Evolutionary conservation across 495 filamentous ascomycete species (phyloP), one percentile per base, ranked within the genome.

Genomic region (Aspergillus campestris): DNA sequence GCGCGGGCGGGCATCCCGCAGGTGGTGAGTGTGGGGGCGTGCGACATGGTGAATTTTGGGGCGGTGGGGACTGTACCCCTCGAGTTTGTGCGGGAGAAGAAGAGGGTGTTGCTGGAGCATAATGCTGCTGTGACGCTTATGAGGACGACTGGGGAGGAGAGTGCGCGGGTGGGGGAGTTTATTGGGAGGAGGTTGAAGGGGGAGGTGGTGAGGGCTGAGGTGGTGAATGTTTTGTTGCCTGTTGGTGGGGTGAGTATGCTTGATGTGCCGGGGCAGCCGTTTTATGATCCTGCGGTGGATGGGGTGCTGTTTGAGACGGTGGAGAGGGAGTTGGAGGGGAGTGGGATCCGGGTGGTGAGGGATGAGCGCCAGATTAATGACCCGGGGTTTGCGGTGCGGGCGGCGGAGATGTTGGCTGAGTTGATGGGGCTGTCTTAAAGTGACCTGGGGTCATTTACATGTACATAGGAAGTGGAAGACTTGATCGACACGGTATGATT

Each of bases 21-120:
- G 24, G 61, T 87, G 8, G 62, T 87, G 3, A 77, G 72, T 42
- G 60, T 84, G 7, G 83, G 83, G 0, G 83, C 83, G 0, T 67
- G 71, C 6, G 83, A 87, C 44, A 85, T 86, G 73, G 73, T 78
- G 6, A 85, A 86, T 49, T 86, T 85, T 51, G 83, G 83, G 0
- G 66, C 74, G 0, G 55, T 30, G 10, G 57, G 66, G 0, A 80
- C 69, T 0, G 65, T 87, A 7, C 83, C 83, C 0, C 53, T 65
- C 34, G 48, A 58, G 37, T 78, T 66, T 51, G 3, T 46, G 7
- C 51, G 47, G 5, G 60, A 81, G 34, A 61, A 61, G n/a, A 56
- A 24, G 18, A 24, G 18, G 18, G 18, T 24, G 18, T 24, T 84
- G 8, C 72, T 74, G 48, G 77, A 74, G 57, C 83, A 87, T 54